Evolutionary conservation across 2,329 filamentous ascomycete genomes (phyloP).

Genomic region (Fusarium piperis): DNA sequence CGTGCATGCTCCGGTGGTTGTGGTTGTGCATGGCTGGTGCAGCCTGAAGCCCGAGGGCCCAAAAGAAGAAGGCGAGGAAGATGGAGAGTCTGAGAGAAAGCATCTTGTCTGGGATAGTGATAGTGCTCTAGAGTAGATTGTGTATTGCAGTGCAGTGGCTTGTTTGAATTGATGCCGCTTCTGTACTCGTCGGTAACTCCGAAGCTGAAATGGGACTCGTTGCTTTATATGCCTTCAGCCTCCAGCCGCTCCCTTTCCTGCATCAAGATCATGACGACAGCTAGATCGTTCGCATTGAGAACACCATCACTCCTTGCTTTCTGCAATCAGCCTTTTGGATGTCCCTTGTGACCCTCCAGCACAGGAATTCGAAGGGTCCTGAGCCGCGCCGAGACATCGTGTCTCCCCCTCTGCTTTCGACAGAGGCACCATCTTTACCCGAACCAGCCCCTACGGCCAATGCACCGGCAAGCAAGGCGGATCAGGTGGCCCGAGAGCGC

Average conservation of each 20-base stretch:
- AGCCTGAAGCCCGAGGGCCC: constrained; percentile 37
- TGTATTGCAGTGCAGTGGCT: not conserved
- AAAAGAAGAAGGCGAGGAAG: constrained; percentile 33
- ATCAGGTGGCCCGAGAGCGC: constrained; percentile 4
- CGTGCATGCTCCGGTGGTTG: constrained; percentile 29
- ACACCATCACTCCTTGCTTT: constrained; percentile 1
- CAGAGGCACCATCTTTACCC: constrained; percentile 11
- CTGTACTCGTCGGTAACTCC: constrained; percentile 7
- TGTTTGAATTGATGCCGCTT: not conserved
- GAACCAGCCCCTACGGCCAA: constrained; percentile 33
- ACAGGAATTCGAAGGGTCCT: constrained; percentile 23
- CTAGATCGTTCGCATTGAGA: not conserved
- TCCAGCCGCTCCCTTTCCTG: constrained; percentile 27
- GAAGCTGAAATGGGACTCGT: not conserved
- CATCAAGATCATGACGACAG: constrained; percentile 22
- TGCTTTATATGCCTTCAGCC: constrained; percentile 28
- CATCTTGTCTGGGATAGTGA: constrained; percentile 21
- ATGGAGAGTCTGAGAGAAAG: constrained; percentile 26
- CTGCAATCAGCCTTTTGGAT: constrained; percentile 13
- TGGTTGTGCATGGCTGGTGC: constrained; percentile 39
- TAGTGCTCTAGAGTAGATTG: not conserved
- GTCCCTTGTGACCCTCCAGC: constrained; percentile 9
- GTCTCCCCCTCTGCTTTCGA: constrained; percentile 19
- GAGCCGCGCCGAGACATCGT: constrained; percentile 30
- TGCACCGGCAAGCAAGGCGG: constrained; percentile 18